Evolutionary conservation across 2,329 filamentous ascomycete genomes (phyloP).

Genomic region (Furcasterigmium sp.): DNA sequence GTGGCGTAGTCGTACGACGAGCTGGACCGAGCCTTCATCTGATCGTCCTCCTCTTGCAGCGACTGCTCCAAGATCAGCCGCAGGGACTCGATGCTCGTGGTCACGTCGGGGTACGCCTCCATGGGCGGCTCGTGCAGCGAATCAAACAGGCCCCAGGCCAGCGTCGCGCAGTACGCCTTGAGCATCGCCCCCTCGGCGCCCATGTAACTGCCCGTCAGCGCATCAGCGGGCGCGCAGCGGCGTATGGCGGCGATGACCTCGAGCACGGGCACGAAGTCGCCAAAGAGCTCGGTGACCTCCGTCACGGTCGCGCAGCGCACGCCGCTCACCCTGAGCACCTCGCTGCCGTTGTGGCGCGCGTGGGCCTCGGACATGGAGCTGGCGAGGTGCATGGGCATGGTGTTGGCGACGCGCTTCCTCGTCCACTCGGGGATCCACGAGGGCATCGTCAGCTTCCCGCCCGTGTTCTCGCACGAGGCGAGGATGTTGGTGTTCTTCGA

Average conservation of each 20-base stretch:
- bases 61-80: background rate
- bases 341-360: background rate
- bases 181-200: background rate
- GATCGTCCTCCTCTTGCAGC: background rate
- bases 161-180: conserved; percentile 2
- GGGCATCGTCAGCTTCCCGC: conserved; percentile 4
- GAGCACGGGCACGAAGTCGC: conserved; percentile 1
- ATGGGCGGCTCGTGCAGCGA: background rate
- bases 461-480: conserved; percentile 1
- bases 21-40: background rate
- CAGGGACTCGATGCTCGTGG: conserved; percentile 1
- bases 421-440: conserved; percentile 16
- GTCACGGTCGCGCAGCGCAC: background rate
- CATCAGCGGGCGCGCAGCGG: background rate
- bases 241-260: conserved; percentile 1
- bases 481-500: conserved; percentile 1
- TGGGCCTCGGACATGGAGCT: conserved; percentile 1
- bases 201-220: background rate
- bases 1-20: conserved; percentile 1
- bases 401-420: background rate
- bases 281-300: background rate
- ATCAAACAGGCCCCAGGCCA: conserved; percentile 3
- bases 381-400: conserved; percentile 3
- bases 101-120: conserved; percentile 1
- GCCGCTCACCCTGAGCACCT: background rate